Base-by-base conservation (phyloP, 2,329 filamentous ascomycete genomes). In the Ustulina deusta region DNA sequence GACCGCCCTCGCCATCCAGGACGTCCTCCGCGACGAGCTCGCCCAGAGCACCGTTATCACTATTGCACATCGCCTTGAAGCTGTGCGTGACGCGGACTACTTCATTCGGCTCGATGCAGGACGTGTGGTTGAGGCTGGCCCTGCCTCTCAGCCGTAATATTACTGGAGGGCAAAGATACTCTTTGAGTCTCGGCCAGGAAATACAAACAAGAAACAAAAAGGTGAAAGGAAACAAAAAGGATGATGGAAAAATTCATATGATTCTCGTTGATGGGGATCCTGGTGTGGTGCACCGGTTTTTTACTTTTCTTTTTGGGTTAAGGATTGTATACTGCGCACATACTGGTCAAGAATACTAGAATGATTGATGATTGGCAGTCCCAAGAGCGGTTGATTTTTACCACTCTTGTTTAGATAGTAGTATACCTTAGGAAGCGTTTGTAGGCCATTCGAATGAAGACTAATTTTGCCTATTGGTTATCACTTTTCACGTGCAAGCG, bases 31-130 rank as follows among this genome's bases (percentile, higher is more conserved):
- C 3, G 82, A 85, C 27, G 87, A 89, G 74, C 79, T 90, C 51
- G 74, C 75, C 3, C 68, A 82, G 15, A 88, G 86, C 71, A 90
- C 89, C 0, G 87, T 91, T 1, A 88, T 91, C 48, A 89, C 88
- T 0, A 90, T 91, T 74, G 88, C 89, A n/a, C 89, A 91, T 75
- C 83, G 88, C 1, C 79, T 90, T 1, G 86, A 90, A 76, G 89
- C 89, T 0, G 89, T 91, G 10, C 81, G 83, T 69, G 85, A 87
- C 66, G 87, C 87, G 0, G 82, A 84, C 58, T 89, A 84, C 74
- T 86, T 84, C 62, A 75, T 89, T 55, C 78, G 86, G 34, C 73
- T 89, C 54, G 85, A 89, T 38, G 78, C 79, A 15, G 87, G 87
- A 1, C 76, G 78, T 17, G 82, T 89, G 0, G 78, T 87, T 0